A percentile compares a stretch with the other conserved stretches of the same genome.
Conservation (phyloP, 768 basidiomycete genomes). For the Roridomyces roridus region DNA sequence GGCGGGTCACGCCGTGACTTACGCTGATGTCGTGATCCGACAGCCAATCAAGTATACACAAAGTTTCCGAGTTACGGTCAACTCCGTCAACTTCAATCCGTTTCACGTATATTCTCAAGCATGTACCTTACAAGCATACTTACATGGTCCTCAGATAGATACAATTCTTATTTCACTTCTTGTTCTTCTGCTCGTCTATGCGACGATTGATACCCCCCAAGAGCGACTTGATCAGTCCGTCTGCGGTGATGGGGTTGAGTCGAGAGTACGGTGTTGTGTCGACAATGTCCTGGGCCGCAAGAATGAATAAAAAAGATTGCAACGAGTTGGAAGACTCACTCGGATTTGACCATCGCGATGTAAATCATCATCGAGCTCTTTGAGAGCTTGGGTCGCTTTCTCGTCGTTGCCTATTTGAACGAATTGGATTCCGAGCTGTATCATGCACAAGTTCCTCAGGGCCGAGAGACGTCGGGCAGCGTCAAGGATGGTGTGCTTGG, state of each 20-base stretch:
- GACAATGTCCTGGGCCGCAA: conserved; percentile 12
- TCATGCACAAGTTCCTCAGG: conserved; percentile 26
- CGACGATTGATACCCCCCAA: conserved; percentile 22
- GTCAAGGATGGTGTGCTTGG: conserved; percentile 51
- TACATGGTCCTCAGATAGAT: too few relatives aligned
- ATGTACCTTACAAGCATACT: too few relatives aligned
- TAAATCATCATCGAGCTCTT: conserved; percentile 65
- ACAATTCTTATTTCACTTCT: too few relatives aligned
- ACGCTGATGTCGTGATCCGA: too few relatives aligned
- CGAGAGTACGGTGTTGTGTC: conserved; percentile 20
- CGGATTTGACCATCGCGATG: conserved; percentile 46
- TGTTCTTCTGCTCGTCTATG: conserved; percentile 16
- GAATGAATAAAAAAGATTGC: neutral
- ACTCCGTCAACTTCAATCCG: too few relatives aligned
- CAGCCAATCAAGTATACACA: too few relatives aligned
- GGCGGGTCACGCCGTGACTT: too few relatives aligned
- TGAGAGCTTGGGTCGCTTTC: conserved; percentile 48
- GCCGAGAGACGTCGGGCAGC: conserved; percentile 57
- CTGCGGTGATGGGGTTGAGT: conserved; percentile 19
- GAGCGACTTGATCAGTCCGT: conserved; percentile 22
- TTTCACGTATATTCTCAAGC: too few relatives aligned
- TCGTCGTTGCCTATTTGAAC: conserved; percentile 67
- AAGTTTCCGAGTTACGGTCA: too few relatives aligned
- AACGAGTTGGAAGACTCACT: conserved; percentile 34
- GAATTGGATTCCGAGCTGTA: conserved; percentile 71